Evolutionary conservation across 176 grass and related monocot species (phyloP), one percentile per base, ranked within the genome.

Genomic region (Oryza longistaminata): DNA sequence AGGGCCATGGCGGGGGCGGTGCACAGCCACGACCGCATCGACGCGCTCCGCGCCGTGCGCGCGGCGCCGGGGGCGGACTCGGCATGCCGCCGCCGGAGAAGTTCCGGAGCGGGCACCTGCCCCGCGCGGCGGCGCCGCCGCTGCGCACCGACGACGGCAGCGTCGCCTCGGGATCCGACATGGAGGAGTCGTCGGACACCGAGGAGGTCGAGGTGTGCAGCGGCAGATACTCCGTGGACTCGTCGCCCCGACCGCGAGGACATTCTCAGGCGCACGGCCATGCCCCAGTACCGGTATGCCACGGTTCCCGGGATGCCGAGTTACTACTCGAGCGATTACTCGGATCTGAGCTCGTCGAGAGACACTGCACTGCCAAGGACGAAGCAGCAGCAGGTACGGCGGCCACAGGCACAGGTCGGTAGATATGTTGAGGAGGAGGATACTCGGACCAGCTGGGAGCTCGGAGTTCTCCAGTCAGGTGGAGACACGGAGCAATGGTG

Each of bases 61-160:
- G 90, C 19, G 73, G 67, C 5, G 75, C 69, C 2, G 81, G 79
- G 9, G 74, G 35, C 11, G 86, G 91, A 27, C 91, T 99, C 4
- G 91, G 91, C 22, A 92, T 99, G 75, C 96, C 96, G n/a, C 88
- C 88, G 44, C 96, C 91, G 65, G 96, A 96, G 88, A 99, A 99
- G 85, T 99, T 92, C 33, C 71, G 96, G 82, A 99, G 89, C 40
- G 91, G 96, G 4, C 93, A 93, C 84, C 90, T 97, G 52, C 92
- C 88, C 5, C 84, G 72, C 58, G 77, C 83, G 27, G 78, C 90
- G 2, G 91, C 96, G 52, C 93, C 91, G 6, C 50, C 87, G 35
- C 81, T 90, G 71, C 88, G 64, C 75, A 67, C 75, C 7, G 68
- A 90, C 77, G 82, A 92, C 19, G 90, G 80, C 65, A 92, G 71